phyloP scores from a whole-genome alignment of 2,329 filamentous ascomycete genomes.

The Leptographium lundbergii region DNA sequence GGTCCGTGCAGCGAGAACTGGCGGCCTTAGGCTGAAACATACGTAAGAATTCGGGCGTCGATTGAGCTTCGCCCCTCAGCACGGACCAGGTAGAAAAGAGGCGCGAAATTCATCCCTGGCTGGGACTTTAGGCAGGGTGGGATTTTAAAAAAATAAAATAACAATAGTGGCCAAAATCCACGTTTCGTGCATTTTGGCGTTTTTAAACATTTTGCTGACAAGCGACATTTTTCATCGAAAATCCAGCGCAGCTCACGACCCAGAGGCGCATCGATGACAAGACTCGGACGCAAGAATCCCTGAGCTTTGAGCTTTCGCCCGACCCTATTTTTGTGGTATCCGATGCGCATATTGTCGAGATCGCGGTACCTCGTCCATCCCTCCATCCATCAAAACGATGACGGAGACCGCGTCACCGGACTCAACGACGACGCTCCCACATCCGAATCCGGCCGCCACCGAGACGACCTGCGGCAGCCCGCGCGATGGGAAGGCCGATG shows the following conservation, averaged over 20 bases:
- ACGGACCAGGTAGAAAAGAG: not conserved
- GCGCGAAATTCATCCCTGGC: slow-evolving; percentile 3
- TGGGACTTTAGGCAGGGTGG: not conserved
- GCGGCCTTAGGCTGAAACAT: slow-evolving; percentile 3
- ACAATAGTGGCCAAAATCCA: slow-evolving; percentile 1
- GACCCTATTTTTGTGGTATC: slow-evolving; percentile 42
- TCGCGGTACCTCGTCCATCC: slow-evolving; percentile 35
- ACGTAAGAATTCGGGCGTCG: not conserved
- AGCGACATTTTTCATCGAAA: slow-evolving; percentile 27
- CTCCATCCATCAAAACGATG: slow-evolving; percentile 36
- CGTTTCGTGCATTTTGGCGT: slow-evolving; percentile 14
- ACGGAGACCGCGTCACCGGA: slow-evolving; percentile 46
- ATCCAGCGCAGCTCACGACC: slow-evolving; percentile 31
- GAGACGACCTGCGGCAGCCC: slow-evolving; percentile 3
- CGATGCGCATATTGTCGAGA: slow-evolving; percentile 47
- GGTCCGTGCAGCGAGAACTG: slow-evolving; percentile 7
- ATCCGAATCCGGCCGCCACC: slow-evolving; percentile 14
- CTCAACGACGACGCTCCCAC: slow-evolving; percentile 24
- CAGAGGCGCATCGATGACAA: slow-evolving; percentile 41
- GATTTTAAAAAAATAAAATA: slow-evolving; percentile 2
- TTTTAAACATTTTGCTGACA: slow-evolving; percentile 37
- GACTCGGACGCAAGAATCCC: slow-evolving; percentile 33
- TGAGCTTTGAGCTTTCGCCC: slow-evolving; percentile 33
- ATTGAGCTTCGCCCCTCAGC: not conserved
- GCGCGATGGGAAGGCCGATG: not conserved